Percentiles rank a stretch among this genome's conserved stretches.
These are phyloP conservation scores for Leishmania braziliensis DNA, from an alignment of 208 protist genomes.

Conservation along the genomic window DNA sequence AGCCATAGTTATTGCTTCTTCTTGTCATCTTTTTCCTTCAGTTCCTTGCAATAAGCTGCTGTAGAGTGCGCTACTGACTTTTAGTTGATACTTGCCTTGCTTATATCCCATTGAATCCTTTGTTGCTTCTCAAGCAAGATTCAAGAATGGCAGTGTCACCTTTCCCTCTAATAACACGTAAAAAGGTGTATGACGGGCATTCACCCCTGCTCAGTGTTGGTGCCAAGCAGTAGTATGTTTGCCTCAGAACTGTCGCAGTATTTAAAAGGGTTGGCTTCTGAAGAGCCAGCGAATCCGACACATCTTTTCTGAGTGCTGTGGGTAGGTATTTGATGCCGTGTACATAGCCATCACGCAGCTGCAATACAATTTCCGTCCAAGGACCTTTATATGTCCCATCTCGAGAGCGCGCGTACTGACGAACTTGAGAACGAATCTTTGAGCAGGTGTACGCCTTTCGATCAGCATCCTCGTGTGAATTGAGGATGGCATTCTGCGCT, in stretches of 20 bases:
- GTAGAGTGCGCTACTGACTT: background rate
- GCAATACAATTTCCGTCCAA: conserved; percentile 45
- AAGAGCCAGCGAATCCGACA: conserved; percentile 26
- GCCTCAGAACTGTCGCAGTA: conserved; percentile 42
- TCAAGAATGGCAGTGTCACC: conserved; percentile 52
- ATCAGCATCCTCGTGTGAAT: conserved; percentile 9
- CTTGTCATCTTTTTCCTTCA: background rate
- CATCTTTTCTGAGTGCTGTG: conserved; percentile 35
- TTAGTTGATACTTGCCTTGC: background rate
- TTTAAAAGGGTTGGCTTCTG: conserved; percentile 32
- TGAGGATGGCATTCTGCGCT: conserved; percentile 24
- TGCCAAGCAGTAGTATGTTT: conserved; percentile 51
- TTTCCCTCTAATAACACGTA: conserved; percentile 50
- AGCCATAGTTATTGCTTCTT: background rate
- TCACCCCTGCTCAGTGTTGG: conserved; percentile 29
- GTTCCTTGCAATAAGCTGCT: background rate
- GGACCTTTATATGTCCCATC: conserved; percentile 39
- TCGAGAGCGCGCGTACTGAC: conserved; percentile 58
- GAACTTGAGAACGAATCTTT: conserved; percentile 39
- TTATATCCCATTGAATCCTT: conserved; percentile 31
- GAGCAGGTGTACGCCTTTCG: conserved; percentile 43
- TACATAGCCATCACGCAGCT: conserved; percentile 64
- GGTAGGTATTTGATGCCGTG: conserved; percentile 54
- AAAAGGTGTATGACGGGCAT: conserved; percentile 73
- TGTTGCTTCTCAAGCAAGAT: conserved; percentile 48